Evolutionary conservation across 306 rosid species (phyloP).

Genomic region (Ziziphus jujuba): DNA sequence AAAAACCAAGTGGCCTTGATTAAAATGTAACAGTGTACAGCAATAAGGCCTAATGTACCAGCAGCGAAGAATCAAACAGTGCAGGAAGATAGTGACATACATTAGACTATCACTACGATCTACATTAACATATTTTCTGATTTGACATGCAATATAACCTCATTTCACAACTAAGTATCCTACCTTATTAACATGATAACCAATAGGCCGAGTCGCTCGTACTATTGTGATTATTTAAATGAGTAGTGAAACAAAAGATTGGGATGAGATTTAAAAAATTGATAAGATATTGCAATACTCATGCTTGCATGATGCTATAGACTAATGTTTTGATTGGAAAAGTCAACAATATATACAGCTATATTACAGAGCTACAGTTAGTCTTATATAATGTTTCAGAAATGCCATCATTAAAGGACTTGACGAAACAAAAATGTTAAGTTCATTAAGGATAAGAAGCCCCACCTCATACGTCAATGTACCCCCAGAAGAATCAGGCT

Average conservation of each 20-base stretch:
- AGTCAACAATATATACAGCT: not conserved
- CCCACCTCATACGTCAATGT: slow-evolving; percentile 87
- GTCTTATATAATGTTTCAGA: not conserved
- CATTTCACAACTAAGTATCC: no score
- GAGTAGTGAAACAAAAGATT: no score
- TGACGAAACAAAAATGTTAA: not conserved
- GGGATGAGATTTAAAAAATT: no score
- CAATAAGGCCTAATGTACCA: not conserved
- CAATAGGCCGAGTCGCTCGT: no score
- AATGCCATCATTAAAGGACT: slow-evolving; percentile 1
- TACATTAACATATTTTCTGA: no score
- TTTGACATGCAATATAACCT: no score
- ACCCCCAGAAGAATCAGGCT: slow-evolving; percentile 83
- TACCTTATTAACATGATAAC: no score
- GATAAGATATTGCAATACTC: no score
- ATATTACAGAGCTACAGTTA: no score
- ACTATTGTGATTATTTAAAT: no score
- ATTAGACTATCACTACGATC: not conserved
- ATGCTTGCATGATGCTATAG: no score
- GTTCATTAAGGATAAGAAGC: slow-evolving; percentile 12
- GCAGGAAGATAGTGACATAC: not conserved
- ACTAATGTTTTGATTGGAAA: not conserved
- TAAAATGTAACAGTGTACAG: not conserved
- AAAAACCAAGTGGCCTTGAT: not conserved
- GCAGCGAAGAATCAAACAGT: not conserved